Percentiles rank a stretch among this genome's conserved stretches.
Conservation (phyloP, 1,284 basidiomycete species). For the Heimioporus retisporus region DNA sequence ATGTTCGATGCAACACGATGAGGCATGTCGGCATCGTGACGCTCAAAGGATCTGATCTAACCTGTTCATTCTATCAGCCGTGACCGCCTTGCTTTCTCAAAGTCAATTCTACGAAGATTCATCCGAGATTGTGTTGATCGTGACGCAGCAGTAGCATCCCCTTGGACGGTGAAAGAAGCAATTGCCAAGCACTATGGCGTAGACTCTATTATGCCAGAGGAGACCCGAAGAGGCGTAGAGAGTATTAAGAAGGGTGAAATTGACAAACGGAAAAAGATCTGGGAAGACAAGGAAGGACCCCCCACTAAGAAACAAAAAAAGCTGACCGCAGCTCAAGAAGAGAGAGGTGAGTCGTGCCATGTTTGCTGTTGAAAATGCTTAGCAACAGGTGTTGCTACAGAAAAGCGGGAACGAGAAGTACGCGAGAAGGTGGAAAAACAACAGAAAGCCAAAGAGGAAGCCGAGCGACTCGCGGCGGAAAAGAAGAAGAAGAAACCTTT, state of each 20-base stretch:
- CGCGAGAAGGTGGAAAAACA: conserved; percentile 75
- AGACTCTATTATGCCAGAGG: conserved; percentile 86
- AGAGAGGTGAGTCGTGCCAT: conserved; percentile 63
- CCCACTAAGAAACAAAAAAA: conserved; percentile 86
- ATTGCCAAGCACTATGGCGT: conserved; percentile 90
- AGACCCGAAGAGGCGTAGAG: conserved; percentile 83
- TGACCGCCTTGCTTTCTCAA: conserved; percentile 95
- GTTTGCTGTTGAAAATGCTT: conserved; percentile 17
- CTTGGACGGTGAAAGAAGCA: conserved; percentile 92
- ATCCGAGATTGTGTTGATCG: conserved; percentile 95
- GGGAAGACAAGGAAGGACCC: conserved; percentile 86
- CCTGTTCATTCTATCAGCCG: conserved; percentile 62
- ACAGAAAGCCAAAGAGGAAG: conserved; percentile 75
- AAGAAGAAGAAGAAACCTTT: conserved; percentile 92
- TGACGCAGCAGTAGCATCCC: conserved; percentile 91
- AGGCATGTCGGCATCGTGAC: conserved; percentile 62
- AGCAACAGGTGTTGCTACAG: conserved; percentile 52
- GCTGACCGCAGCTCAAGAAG: conserved; percentile 73
- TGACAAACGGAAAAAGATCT: conserved; percentile 90
- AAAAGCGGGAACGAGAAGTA: conserved; percentile 74
- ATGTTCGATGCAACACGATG: conserved; percentile 83
- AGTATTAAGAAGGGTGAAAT: conserved; percentile 88
- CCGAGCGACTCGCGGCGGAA: conserved; percentile 74
- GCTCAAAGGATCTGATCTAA: conserved; percentile 14
- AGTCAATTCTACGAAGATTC: conserved; percentile 96